Conservation (phyloP, 129 eudicot genomes). For the Flaveria brownii region DNA sequence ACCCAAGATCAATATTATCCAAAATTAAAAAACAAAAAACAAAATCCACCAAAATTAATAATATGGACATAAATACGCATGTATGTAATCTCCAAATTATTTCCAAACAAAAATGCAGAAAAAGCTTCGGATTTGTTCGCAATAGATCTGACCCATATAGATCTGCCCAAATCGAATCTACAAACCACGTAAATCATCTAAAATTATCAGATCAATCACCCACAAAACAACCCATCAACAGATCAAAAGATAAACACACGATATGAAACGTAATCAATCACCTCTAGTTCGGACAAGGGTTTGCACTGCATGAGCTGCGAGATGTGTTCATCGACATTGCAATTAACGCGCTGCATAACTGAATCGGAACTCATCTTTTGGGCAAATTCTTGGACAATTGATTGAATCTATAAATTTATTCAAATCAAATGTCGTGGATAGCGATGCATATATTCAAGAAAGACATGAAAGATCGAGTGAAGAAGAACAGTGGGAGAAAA, state of each 20-base stretch:
- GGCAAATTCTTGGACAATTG: conserved; percentile 10
- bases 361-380: conserved; percentile 70
- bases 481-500: conserved; percentile 25
- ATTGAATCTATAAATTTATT: conserved; percentile 1
- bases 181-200: background rate
- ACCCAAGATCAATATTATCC: conserved; percentile 10
- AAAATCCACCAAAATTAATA: background rate
- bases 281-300: conserved; percentile 96
- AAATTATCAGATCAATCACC: conserved; percentile 22
- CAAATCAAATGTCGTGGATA: conserved; percentile 11
- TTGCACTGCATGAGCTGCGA: conserved; percentile 98
- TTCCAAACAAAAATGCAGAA: conserved; percentile 10
- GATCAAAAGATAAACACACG: background rate
- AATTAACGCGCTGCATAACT: conserved; percentile 57
- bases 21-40: background rate
- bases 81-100: background rate
- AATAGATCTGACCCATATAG: conserved; percentile 38
- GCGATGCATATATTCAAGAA: conserved; percentile 4
- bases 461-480: conserved; percentile 26
- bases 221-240: conserved; percentile 11
- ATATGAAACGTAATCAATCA: conserved; percentile 23
- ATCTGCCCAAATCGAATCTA: conserved; percentile 31
- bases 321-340: conserved; percentile 81
- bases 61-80: background rate
- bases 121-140: conserved; percentile 11